Base-by-base conservation (phyloP, 1,284 basidiomycete species). In the Cryptococcus neoformans region DNA sequence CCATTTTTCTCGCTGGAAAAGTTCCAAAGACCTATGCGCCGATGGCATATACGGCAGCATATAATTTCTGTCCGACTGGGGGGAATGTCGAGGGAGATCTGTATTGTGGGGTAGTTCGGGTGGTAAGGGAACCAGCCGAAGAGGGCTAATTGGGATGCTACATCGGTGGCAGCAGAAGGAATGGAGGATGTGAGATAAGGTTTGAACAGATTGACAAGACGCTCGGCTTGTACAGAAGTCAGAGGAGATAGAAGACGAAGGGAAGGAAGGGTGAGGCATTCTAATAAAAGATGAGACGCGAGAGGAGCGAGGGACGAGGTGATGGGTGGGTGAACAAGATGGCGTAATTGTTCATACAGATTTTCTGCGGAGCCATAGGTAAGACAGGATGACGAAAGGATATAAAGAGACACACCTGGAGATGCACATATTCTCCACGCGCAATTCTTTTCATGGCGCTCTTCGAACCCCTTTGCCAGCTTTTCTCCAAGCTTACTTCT, bases 51-150 rank as follows among this genome's bases (percentile, higher is more conserved):
- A 7, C 72, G 44, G 52, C 73, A 75, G 17, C 51, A 38, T 3
- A 75, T 56, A 6, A 75, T 70, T 0, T 73, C 72, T 9, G 70
- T 71, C 48, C 28, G 28, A 28, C 28, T 53, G 16, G 40, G 5
- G 5, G 16, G 40, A 41, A 6, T 41, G 12, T 11, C 4, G 40
- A 41, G 16, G 16, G 40, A 41, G 40, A 64, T 21, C n/a, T 35
- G 41, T 41, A 52, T 37, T 2, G 50, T 42, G 2, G 47, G 41
- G 7, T 37, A 10, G 35, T 67, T 60, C 3, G 67, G 62, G 41
- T 69, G 62, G 56, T 70, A 67, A 0, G 73, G 71, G 39, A 66
- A 74, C 73, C 73, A 75, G 2, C 60, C 72, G 57, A 74, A 75
- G 8, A 73, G 48, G 1, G 72, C 63, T 21, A 71, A 55, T 0